phyloP scores from a whole-genome alignment of 805 yeast genomes.

The Ogataea degrootiae region DNA sequence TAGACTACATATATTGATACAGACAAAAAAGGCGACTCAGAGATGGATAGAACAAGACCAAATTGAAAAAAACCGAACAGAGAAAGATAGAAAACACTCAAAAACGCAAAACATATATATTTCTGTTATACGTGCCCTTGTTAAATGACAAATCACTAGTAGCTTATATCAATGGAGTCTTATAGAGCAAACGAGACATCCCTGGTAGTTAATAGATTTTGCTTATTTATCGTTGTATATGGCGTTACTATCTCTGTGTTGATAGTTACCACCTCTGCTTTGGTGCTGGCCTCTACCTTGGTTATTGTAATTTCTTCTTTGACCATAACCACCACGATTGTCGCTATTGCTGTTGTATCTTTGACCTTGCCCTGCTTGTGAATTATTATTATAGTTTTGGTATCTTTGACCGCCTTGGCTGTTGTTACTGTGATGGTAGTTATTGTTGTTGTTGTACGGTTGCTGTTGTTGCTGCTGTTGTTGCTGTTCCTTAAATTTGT shows the following conservation, averaged over 20 bases:
- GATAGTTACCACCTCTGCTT: constrained; percentile 12
- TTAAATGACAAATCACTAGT: not conserved
- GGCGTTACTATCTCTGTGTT: constrained; percentile 8
- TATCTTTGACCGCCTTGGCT: constrained; percentile 14
- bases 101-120: not conserved
- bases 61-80: not conserved
- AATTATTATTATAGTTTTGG: constrained; percentile 21
- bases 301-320: constrained; percentile 26
- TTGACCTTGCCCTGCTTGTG: constrained; percentile 14
- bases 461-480: constrained; percentile 36
- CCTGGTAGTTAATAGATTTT: constrained; percentile 23
- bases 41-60: not conserved
- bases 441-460: constrained; percentile 20
- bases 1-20: not conserved
- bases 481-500: constrained; percentile 64
- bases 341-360: constrained; percentile 19
- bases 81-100: not conserved
- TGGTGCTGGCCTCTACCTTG: constrained; percentile 10
- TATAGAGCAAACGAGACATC: not conserved
- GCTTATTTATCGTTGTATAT: constrained; percentile 21
- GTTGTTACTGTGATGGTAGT: constrained; percentile 19
- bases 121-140: not conserved
- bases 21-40: not conserved
- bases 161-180: not conserved
- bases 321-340: constrained; percentile 13